Conservation (phyloP, 148 eudicot genomes). For the Dianthus caryophyllus region DNA sequence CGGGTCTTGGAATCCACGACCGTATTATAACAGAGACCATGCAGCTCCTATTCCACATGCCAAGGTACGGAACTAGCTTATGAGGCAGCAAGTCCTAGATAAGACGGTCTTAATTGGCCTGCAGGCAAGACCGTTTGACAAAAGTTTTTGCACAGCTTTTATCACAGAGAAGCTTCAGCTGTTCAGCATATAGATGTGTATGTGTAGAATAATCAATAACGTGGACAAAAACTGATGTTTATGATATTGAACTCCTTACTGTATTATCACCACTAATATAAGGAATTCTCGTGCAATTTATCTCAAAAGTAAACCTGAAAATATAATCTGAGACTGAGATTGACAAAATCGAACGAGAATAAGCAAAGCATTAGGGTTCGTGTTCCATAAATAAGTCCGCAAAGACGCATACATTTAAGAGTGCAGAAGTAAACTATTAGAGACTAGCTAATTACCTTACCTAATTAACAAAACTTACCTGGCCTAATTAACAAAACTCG, state of each 20-base stretch:
- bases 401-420: not conserved
- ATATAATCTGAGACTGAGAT: not conserved
- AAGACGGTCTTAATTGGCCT: not conserved
- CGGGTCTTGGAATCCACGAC: conserved; percentile 38
- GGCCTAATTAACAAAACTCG: conserved; percentile 18
- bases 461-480: not conserved
- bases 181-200: not conserved
- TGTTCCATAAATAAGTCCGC: not conserved
- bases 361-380: not conserved
- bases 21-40: conserved; percentile 26
- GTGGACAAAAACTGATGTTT: too few species aligned
- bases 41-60: conserved; percentile 30
- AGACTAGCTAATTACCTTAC: not conserved
- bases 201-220: not conserved
- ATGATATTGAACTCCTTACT: not conserved
- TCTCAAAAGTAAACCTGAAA: not conserved
- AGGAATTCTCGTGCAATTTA: not conserved
- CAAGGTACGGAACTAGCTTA: conserved; percentile 21
- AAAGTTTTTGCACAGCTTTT: not conserved
- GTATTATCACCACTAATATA: not conserved
- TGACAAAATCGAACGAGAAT: not conserved
- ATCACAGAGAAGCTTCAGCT: not conserved
- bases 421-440: conserved; percentile 2
- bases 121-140: not conserved
- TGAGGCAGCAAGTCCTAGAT: not conserved